Base-by-base conservation (phyloP, 768 basidiomycete species). In the Tulasnella calospora region DNA sequence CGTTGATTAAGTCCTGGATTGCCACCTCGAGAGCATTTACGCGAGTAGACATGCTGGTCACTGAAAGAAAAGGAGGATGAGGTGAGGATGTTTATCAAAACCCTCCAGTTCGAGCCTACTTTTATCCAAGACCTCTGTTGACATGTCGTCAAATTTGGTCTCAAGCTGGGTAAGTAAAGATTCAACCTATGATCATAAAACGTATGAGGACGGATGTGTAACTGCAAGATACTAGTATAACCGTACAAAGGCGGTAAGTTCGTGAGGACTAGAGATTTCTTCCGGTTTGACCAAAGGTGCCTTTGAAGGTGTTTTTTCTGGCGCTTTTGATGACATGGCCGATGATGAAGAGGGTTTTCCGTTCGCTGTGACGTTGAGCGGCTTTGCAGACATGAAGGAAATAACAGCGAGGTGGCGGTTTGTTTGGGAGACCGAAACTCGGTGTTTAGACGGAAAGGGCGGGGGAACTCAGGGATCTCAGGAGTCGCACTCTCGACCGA, bases 221-320 rank as follows among this genome's bases (percentile, higher is more conserved):
- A 78, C 74, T 40, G 40, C 23, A 38, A 55, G 61, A 69, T 74
- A 79, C 38, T 70, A 69, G 35, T 36, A 74, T 70, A 40, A 88
- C 46, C 93, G 84, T 83, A 98, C 96, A 85, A 96, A 98, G 30
- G 94, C 94, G 40, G 96, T 97, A 80, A 98, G 85, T 83, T 98
- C 96, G 83, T 96, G 95, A 0, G 96, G 96, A 82, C 94, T 95
- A 2, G 95, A 94, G 46, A 94, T 94, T 81, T 95, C 93, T 78
- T 86, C 86, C 0, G 87, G 84, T 80, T 82, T 84, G n/a, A 61
- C 77, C 40, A 74, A 8, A 73, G 79, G 27, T 10, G 74, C 35
- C 46, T 47, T 30, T 36, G 46, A n/a, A 21, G 70, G 40, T 7
- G 76, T 46, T 36, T 77, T 71, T 30, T n/a, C 33, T 17, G 72